Evolutionary conservation across 1,284 basidiomycete genomes (phyloP).

Genomic region (Xanthoconium separans): DNA sequence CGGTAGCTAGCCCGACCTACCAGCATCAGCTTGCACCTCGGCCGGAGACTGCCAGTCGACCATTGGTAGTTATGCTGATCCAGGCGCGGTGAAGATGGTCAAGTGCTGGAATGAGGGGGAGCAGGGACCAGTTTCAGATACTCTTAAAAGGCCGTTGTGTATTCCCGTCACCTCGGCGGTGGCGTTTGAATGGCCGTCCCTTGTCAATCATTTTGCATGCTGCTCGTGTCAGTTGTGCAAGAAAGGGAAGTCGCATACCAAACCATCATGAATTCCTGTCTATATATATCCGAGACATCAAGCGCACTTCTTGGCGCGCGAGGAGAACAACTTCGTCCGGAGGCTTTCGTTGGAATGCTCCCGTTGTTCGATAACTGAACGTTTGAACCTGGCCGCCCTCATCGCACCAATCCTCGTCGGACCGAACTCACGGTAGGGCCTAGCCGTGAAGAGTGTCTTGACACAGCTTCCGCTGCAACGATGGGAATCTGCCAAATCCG

Average conservation of each 20-base stretch:
- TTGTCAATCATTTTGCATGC: conserved; percentile 8
- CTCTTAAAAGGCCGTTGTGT: conserved; percentile 17
- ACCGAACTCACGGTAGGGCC: not conserved
- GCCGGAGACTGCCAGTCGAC: conserved; percentile 56
- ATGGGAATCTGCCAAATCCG: not conserved
- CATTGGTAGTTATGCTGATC: conserved; percentile 36
- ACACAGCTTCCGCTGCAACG: not conserved
- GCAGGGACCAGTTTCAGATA: not conserved
- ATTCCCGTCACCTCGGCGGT: conserved; percentile 11
- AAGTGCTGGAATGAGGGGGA: not conserved
- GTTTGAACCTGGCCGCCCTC: not conserved
- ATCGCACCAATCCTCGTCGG: not conserved
- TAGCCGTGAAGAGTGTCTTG: not conserved
- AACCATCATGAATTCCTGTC: conserved; percentile 2
- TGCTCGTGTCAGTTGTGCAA: not conserved
- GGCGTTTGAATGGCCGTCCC: conserved; percentile 18
- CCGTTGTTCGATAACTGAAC: not conserved
- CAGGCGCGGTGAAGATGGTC: not conserved
- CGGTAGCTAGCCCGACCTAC: conserved; percentile 30
- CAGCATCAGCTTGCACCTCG: conserved; percentile 50
- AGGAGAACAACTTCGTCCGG: not conserved
- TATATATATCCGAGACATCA: conserved; percentile 10
- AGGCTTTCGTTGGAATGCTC: conserved; percentile 2
- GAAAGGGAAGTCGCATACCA: conserved; percentile 13
- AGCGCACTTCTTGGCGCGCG: conserved; percentile 1